Evolutionary conservation across 192 early-diverging fungal genomes (phyloP), one percentile per base, ranked within the genome.

Genomic region (Piromyces finnis): DNA sequence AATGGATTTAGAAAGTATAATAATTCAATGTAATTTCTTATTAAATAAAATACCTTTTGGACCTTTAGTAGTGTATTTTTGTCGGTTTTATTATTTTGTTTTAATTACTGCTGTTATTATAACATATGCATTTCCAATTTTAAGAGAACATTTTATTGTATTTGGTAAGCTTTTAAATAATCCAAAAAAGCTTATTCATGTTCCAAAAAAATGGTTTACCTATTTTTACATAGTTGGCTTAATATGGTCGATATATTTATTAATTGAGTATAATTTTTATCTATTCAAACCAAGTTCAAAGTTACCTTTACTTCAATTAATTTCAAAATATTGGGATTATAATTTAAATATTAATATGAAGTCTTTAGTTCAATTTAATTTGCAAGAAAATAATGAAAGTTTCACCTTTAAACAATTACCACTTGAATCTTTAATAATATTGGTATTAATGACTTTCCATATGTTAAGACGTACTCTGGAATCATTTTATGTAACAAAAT

Each of bases 171-270:
- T 68, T 0, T 18, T 68, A 26, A 68, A 68, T 68, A 68, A 68
- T n/a, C 51, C 51, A 5, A 68, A 11, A 68, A 68, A 68, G n/a
- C n/a, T n/a, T 68, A 11, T 68, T 22, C 51, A 68, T 68, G 80
- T 81, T 26, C 80, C 80, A 79, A 81, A 81, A 27, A 37, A 30
- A 35, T 81, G 80, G 80, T 81, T 81, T 35, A 80, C 79, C n/a
- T 79, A 81, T 28, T 81, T 81, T 15, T 81, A 81, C 28, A 35
- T 79, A 7, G 30, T 81, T 18, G 80, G 80, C 15, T 1, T 29
- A 22, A 18, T 29, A 78, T 81, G 80, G 80, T 81, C 80, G 2
- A 5, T 18, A 7, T 68, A 68, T n/a, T n/a, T 68, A 68, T 68
- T n/a, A 27, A 68, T 68, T 68, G 51, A 68, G n/a, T 68, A 68